Percentiles rank a stretch among this genome's conserved stretches.
Conservation (phyloP, 768 basidiomycete species). For the Lanmaoa rubissima region DNA sequence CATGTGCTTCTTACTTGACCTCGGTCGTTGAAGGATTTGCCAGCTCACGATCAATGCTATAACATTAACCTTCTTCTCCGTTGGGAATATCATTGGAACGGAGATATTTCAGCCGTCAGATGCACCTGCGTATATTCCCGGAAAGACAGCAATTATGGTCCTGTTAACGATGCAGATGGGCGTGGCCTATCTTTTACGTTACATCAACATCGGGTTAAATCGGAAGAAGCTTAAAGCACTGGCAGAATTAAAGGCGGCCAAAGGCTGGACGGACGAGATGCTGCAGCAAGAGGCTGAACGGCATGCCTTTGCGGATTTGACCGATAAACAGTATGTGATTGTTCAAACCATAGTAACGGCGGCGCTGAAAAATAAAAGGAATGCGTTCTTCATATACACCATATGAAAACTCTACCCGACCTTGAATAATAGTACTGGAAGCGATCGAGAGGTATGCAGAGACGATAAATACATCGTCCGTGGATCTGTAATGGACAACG, state of each 20-base stretch:
- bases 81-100: constrained; percentile 26
- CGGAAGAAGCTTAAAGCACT: constrained; percentile 13
- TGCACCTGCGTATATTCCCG: constrained; percentile 30
- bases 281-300: constrained; percentile 23
- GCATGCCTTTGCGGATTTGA: constrained; percentile 30
- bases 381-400: constrained; percentile 36
- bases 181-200: constrained; percentile 19
- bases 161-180: constrained; percentile 24
- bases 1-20: background rate
- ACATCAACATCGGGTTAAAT: constrained; percentile 26
- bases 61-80: constrained; percentile 15
- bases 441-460: constrained; percentile 14
- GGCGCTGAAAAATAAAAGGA: constrained; percentile 18
- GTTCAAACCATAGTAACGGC: background rate
- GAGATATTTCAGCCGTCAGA: constrained; percentile 27
- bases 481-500: constrained; percentile 12
- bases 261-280: constrained; percentile 26
- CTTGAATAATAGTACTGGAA: background rate
- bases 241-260: constrained; percentile 13
- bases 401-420: constrained; percentile 12
- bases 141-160: constrained; percentile 35
- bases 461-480: constrained; percentile 29
- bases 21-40: background rate
- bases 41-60: constrained; percentile 22
- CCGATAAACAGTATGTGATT: constrained; percentile 25